Base-by-base conservation (phyloP, 2,329 filamentous ascomycete species). In the Alternaria rosae region DNA sequence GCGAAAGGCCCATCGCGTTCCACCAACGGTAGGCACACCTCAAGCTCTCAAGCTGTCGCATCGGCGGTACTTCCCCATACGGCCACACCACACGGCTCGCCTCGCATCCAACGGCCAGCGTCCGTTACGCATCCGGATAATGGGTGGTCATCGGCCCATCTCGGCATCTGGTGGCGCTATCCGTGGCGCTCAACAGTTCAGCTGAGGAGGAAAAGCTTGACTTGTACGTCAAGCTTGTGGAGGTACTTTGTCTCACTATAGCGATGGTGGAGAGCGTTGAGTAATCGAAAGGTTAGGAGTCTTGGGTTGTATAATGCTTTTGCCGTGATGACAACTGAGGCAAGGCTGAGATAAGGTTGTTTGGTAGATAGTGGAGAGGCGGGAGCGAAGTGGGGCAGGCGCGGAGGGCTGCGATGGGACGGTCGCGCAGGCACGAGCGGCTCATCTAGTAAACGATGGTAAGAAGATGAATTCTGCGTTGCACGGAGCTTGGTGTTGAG, bases 131-230 rank as follows among this genome's bases (percentile, higher is more conserved):
- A 53, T 42, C 51, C 21, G 11, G 30, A 11, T 42, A 7, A 15
- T 25, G n/a, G 7, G 51, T 53, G 23, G 51, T 13, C 23, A 53
- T 53, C 51, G 23, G 51, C 35, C 12, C 35, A 23, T 28, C 13
- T 42, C 32, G 21, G n/a, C 35, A 42, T 42, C 15, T 20, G 17
- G 45, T 57, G 54, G 54, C 32, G 44, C 32, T 51, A 11, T n/a
- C 13, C 20, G 32, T 44, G 57, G 52, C 52, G 44, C 52, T 55
- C 44, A 50, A 44, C 35, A 56, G 20, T 20, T 60, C 51, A 56
- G 51, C 57, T 60, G 57, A 45, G 43, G 1, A 17, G 45, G 15
- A 55, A 38, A 60, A 48, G 52, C 51, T 44, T 55, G 30, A 28
- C 44, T 61, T 53, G 38, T 13, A 52, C 43, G 25, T 57, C 41